Percentiles rank a stretch among this genome's conserved stretches.
Evolutionary conservation across 2,329 filamentous ascomycete genomes (phyloP).

Genomic region (Mycogone perniciosa): DNA sequence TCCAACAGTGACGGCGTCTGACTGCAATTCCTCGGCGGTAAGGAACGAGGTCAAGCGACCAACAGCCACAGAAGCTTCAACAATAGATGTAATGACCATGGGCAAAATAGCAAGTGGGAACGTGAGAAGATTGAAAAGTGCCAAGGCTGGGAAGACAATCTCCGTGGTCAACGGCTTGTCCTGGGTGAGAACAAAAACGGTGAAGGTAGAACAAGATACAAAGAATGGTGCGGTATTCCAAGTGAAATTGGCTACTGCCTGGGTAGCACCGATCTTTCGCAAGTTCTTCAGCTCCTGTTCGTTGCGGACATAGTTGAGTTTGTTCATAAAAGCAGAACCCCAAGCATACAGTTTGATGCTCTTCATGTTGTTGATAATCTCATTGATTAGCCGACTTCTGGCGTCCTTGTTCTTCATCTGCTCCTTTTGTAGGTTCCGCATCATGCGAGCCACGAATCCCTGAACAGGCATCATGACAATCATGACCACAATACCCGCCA

Average conservation of each 20-base stretch:
- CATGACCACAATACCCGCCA: constrained; percentile 93
- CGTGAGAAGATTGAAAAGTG: constrained; percentile 87
- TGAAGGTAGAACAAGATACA: constrained; percentile 94
- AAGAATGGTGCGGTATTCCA: constrained; percentile 98
- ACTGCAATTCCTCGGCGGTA: constrained; percentile 80
- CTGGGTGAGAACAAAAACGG: constrained; percentile 83
- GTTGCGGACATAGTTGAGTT: constrained; percentile 92
- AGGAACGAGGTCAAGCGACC: constrained; percentile 80
- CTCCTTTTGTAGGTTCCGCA: constrained; percentile 89
- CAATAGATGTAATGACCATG: constrained; percentile 96
- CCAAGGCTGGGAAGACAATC: constrained; percentile 85
- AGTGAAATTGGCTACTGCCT: constrained; percentile 93
- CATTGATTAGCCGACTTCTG: constrained; percentile 86
- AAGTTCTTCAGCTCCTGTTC: constrained; percentile 93
- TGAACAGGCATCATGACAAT: constrained; percentile 96
- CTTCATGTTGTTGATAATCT: constrained; percentile 99
- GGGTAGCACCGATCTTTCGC: constrained; percentile 89
- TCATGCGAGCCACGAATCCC: constrained; percentile 81
- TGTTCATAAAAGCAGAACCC: constrained; percentile 96
- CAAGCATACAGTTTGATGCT: constrained; percentile 98
- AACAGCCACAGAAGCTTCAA: constrained; percentile 92
- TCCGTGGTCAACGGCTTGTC: constrained; percentile 80
- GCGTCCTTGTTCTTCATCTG: constrained; percentile 99
- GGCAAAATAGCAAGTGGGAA: constrained; percentile 91
- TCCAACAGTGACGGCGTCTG: constrained; percentile 68